These are phyloP conservation scores for Bruguiera hainesii DNA, from an alignment of 441 rosid species.

Conservation along the genomic window DNA sequence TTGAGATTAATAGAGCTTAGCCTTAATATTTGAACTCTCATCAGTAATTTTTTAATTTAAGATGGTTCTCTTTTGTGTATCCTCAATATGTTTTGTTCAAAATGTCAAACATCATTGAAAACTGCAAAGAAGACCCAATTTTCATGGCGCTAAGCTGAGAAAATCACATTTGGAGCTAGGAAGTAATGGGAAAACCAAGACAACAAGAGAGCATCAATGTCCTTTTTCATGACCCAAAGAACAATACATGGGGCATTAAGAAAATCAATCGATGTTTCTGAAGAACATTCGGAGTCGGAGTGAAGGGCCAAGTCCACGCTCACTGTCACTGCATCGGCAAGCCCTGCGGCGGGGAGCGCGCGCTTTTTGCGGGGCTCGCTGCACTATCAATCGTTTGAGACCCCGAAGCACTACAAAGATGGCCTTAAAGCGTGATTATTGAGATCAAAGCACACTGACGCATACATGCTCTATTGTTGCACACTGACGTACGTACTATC, in stretches of 20 bases:
- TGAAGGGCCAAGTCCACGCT: constrained; percentile 4
- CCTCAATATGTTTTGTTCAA: too few relatives aligned
- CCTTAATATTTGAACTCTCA: too few relatives aligned
- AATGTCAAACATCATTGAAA: too few relatives aligned
- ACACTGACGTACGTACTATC: too few relatives aligned
- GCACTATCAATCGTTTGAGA: constrained; percentile 3
- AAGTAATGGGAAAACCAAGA: constrained; percentile 13
- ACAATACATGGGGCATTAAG: background rate
- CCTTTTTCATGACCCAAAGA: background rate
- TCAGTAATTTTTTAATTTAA: too few relatives aligned
- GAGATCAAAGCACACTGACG: constrained; percentile 5
- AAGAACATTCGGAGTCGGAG: constrained; percentile 23
- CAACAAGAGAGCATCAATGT: constrained; percentile 10
- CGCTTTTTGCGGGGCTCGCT: constrained; percentile 28
- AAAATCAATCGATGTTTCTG: constrained; percentile 29
- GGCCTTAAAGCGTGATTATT: background rate
- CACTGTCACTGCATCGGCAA: constrained; percentile 15
- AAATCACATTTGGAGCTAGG: too few relatives aligned
- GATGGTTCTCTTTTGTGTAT: too few relatives aligned
- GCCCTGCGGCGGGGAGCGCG: constrained; percentile 24
- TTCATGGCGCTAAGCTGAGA: too few relatives aligned
- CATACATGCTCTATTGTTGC: too few relatives aligned
- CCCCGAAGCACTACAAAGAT: background rate
- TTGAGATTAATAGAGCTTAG: too few relatives aligned
- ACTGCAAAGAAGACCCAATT: too few relatives aligned